A percentile compares a stretch with the other conserved stretches of the same genome.
These are phyloP conservation scores for Beauveria rudraprayagi DNA, from an alignment of 2,329 filamentous ascomycete genomes.

Conservation along the genomic window DNA sequence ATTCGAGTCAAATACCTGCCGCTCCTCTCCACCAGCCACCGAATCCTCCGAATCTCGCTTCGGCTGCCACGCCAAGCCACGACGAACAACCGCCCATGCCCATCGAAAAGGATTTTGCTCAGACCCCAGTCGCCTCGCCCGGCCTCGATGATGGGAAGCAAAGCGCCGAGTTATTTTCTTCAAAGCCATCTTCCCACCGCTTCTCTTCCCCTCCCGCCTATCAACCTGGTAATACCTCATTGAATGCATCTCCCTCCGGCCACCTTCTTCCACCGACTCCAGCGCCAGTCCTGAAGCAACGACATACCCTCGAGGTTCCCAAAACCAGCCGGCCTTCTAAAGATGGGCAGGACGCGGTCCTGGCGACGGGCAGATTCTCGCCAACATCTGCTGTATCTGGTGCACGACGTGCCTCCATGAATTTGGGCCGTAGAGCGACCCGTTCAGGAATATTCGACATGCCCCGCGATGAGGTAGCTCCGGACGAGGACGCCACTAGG, in stretches of 20 bases:
- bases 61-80: neutral
- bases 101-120: neutral
- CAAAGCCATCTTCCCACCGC: constrained; percentile 8
- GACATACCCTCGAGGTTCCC: constrained; percentile 84
- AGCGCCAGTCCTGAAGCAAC: constrained; percentile 56
- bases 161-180: constrained; percentile 12
- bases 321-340: constrained; percentile 62
- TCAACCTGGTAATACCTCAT: constrained; percentile 29
- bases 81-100: neutral
- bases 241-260: constrained; percentile 39
- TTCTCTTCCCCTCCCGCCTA: constrained; percentile 25
- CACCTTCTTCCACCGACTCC: constrained; percentile 36
- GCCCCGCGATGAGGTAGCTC: constrained; percentile 72
- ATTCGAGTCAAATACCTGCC: neutral
- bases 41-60: neutral
- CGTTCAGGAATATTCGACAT: constrained; percentile 71
- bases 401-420: constrained; percentile 73
- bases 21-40: constrained; percentile 4
- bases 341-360: constrained; percentile 60
- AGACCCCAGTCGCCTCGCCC: constrained; percentile 12
- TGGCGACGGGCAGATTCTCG: constrained; percentile 75
- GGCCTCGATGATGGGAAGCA: constrained; percentile 21
- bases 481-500: constrained; percentile 81
- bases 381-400: constrained; percentile 49
- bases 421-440: constrained; percentile 70